Evolutionary conservation across 2,329 filamentous ascomycete genomes (phyloP).

Genomic region (Aspergillus piperis): DNA sequence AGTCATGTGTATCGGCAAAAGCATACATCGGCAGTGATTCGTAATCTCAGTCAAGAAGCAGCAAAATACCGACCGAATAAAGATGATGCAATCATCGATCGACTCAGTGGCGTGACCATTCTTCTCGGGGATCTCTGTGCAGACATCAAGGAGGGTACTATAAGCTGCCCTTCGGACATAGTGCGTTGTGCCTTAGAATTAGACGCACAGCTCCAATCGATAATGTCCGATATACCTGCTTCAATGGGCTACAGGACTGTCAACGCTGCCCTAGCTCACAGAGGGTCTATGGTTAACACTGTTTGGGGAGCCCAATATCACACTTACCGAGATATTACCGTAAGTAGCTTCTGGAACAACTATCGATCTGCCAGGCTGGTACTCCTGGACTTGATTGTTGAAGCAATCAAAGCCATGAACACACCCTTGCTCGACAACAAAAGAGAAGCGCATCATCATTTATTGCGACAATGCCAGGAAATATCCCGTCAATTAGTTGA

Average conservation of each 20-base stretch:
- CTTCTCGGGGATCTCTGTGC: constrained; percentile 1
- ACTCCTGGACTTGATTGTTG: constrained; percentile 1
- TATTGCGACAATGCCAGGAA: neutral
- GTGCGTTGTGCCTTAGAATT: neutral
- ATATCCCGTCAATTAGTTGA: neutral
- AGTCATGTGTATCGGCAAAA: neutral
- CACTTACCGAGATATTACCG: neutral
- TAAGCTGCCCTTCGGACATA: neutral
- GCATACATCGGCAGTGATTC: neutral
- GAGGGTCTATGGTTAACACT: neutral
- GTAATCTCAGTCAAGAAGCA: neutral
- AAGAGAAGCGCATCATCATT: neutral
- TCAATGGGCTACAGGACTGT: neutral
- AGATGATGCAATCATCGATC: neutral
- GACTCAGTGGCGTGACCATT: neutral
- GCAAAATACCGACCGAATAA: neutral
- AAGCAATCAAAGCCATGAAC: neutral
- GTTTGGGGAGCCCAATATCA: constrained; percentile 1
- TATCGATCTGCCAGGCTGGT: constrained; percentile 3
- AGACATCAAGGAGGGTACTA: neutral
- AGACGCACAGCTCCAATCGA: neutral
- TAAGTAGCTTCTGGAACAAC: constrained; percentile 5
- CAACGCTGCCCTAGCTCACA: neutral
- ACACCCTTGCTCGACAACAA: neutral
- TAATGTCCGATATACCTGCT: neutral